Percentiles rank a stretch among this genome's conserved stretches.
Conservation (phyloP, 2,329 filamentous ascomycete species). For the Penicillium hesseltinei region DNA sequence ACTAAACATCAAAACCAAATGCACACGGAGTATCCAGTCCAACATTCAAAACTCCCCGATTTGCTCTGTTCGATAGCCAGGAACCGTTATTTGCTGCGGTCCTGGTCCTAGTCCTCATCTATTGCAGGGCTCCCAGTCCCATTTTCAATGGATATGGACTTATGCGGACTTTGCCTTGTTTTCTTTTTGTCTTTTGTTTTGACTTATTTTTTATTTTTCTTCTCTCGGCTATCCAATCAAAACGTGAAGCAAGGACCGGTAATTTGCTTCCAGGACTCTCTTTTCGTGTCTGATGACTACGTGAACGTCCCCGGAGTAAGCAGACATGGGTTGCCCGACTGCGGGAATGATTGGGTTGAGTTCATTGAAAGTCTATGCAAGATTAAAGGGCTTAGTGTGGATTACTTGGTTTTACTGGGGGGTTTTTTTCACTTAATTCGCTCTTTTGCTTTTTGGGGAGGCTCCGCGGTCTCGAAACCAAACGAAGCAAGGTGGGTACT, state of each 20-base stretch:
- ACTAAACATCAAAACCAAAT: neutral
- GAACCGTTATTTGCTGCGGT: conserved; percentile 27
- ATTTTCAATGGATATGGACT: conserved; percentile 5
- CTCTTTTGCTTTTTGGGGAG: neutral
- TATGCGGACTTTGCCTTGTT: neutral
- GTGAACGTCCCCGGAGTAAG: neutral
- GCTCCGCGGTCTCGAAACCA: conserved; percentile 8
- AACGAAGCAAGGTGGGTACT: conserved; percentile 1
- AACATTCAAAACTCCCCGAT: conserved; percentile 19
- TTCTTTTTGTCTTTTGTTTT: neutral
- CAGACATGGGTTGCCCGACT: neutral
- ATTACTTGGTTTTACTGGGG: neutral
- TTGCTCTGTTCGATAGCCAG: conserved; percentile 15
- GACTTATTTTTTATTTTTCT: neutral
- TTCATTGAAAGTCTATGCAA: neutral
- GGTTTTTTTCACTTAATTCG: neutral
- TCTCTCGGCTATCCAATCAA: neutral
- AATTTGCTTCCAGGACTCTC: neutral
- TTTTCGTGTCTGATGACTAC: neutral
- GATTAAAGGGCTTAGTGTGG: conserved; percentile 2
- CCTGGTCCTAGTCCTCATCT: conserved; percentile 14
- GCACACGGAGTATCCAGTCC: neutral
- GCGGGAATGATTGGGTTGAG: neutral
- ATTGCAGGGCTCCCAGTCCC: conserved; percentile 14
- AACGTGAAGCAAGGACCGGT: neutral